Conservation (phyloP, 352 stramenopile species). For the Pythium oligandrum region DNA sequence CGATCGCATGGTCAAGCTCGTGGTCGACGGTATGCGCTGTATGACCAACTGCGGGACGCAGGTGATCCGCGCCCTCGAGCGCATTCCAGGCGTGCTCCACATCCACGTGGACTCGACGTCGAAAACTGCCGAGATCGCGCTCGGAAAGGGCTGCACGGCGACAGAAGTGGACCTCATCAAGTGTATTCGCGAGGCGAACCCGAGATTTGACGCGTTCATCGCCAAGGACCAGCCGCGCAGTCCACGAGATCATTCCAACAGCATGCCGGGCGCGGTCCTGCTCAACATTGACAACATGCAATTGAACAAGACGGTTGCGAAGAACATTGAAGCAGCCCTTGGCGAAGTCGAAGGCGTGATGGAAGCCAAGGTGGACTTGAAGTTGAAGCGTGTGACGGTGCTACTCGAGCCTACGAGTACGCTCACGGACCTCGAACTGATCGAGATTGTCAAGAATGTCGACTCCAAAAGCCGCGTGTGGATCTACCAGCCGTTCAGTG, state of each 20-base stretch:
- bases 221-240: conserved; percentile 34
- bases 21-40: conserved; percentile 82
- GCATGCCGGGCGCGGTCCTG: conserved; percentile 56
- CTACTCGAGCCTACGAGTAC: conserved; percentile 55
- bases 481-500: conserved; percentile 62
- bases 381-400: conserved; percentile 61
- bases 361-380: conserved; percentile 66
- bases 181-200: conserved; percentile 65
- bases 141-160: conserved; percentile 74
- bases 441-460: conserved; percentile 44
- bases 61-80: conserved; percentile 75
- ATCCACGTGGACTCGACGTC: conserved; percentile 82
- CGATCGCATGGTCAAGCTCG: conserved; percentile 70
- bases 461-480: conserved; percentile 51
- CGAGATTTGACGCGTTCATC: conserved; percentile 70
- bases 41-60: conserved; percentile 83
- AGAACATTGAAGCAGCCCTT: conserved; percentile 55
- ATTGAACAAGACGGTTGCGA: conserved; percentile 59
- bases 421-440: conserved; percentile 63
- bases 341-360: conserved; percentile 45
- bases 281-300: conserved; percentile 76
- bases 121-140: conserved; percentile 68
- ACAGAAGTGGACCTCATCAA: conserved; percentile 87
- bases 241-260: conserved; percentile 33
- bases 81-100: conserved; percentile 75